Percentiles rank a stretch among this genome's conserved stretches.
These are phyloP conservation scores for Phylloporus sp. DNA, from an alignment of 768 basidiomycete genomes.

Conservation along the genomic window DNA sequence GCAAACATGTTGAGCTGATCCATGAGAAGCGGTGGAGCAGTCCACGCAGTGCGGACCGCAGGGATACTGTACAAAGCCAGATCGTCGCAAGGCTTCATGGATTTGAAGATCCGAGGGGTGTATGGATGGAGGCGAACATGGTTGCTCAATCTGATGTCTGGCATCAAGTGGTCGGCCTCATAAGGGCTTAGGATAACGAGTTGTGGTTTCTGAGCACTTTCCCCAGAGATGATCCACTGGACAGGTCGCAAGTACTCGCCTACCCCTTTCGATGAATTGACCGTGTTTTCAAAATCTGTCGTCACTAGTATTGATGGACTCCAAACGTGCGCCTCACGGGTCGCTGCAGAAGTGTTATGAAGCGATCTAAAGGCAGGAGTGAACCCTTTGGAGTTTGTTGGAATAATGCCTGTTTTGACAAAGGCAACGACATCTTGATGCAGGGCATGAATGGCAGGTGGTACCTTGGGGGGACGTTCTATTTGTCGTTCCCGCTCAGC, in stretches of 20 bases:
- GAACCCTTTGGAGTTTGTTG: not conserved
- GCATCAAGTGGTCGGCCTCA: constrained; percentile 37
- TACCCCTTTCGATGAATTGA: not conserved
- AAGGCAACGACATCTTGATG: constrained; percentile 1
- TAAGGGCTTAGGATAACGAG: constrained; percentile 39
- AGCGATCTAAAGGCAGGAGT: constrained; percentile 1
- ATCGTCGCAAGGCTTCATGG: constrained; percentile 3
- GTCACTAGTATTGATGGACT: constrained; percentile 5
- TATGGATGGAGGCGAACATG: constrained; percentile 4
- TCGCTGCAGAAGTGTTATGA: not conserved
- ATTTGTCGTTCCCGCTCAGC: constrained; percentile 37
- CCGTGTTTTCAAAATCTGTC: not conserved
- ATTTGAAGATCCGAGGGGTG: constrained; percentile 1
- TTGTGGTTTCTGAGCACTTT: not conserved
- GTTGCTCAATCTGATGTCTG: constrained; percentile 31
- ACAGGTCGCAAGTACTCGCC: constrained; percentile 9
- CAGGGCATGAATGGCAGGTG: not conserved
- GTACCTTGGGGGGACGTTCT: not conserved
- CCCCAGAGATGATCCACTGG: constrained; percentile 4
- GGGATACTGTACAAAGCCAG: constrained; percentile 1
- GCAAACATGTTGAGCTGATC: constrained; percentile 3
- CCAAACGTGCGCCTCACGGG: constrained; percentile 2
- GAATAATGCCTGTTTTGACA: not conserved
- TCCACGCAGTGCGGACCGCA: not conserved
- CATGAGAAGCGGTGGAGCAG: not conserved